These are phyloP conservation scores for Caryopteris hybrid DNA, from an alignment of 305 asterid species.

Conservation along the genomic window DNA sequence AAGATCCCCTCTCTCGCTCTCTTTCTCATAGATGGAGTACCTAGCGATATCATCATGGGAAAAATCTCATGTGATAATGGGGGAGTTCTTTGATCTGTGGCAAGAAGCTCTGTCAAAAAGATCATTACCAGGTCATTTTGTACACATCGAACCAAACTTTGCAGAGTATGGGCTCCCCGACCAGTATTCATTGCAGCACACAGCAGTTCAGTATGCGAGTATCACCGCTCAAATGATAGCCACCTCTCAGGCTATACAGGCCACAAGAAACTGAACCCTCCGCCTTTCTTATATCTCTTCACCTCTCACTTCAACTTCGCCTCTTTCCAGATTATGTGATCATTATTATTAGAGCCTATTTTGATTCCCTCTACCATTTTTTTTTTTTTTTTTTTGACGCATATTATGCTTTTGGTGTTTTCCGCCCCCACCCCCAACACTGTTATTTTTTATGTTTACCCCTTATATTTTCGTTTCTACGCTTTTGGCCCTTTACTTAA, in stretches of 20 bases:
- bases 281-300: too few relatives aligned
- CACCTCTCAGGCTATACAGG: slow-evolving; percentile 66
- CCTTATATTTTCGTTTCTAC: too few relatives aligned
- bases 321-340: too few relatives aligned
- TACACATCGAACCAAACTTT: slow-evolving; percentile 79
- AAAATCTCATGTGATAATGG: slow-evolving; percentile 79
- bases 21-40: slow-evolving; percentile 79
- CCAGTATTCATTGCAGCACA: slow-evolving; percentile 69
- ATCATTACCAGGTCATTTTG: slow-evolving; percentile 88
- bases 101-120: slow-evolving; percentile 78
- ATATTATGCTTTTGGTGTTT: too few relatives aligned
- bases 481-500: too few relatives aligned
- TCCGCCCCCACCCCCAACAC: too few relatives aligned
- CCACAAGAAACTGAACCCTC: slow-evolving; percentile 46
- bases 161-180: slow-evolving; percentile 74
- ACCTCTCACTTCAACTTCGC: too few relatives aligned
- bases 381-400: too few relatives aligned
- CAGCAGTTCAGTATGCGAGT: slow-evolving; percentile 84
- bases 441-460: too few relatives aligned
- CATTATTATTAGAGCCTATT: too few relatives aligned
- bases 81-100: slow-evolving; percentile 83
- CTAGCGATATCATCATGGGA: slow-evolving; percentile 92
- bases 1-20: neutral
- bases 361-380: too few relatives aligned
- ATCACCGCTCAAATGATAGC: slow-evolving; percentile 86